Base-by-base conservation (phyloP, 129 eudicot genomes). In the Tagetes patula region DNA sequence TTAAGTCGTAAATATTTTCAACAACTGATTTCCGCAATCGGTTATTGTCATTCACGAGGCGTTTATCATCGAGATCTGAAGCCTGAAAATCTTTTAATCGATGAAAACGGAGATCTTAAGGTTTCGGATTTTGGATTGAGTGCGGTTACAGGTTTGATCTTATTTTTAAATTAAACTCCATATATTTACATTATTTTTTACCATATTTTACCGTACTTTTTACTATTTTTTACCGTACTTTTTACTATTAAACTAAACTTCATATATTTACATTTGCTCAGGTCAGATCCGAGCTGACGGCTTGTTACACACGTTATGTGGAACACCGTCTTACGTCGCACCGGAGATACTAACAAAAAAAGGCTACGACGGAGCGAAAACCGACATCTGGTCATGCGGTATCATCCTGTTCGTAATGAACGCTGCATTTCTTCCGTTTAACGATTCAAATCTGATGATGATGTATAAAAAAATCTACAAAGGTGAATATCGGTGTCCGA, bases 251-350 rank as follows among this genome's bases (percentile, higher is more conserved):
- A 20, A 20, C 27, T 20, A 20, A 20, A 20, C 27, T 20, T 20
- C 27, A 20, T 20, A 20, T 20, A 20, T 20, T 20, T 20, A 20
- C 27, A 20, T 20, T 20, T 20, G 27, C 27, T 20, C 27, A 20
- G 27, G 84, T 13, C 91, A 84, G 48, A 59, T 77, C 50, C 83
- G 86, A 11, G 42, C 80, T 10, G 97, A 85, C 52, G 92, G 91
- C 1, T 52, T 83, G 46, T 71, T 91, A 4, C 96, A 88, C 72
- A 91, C 97, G 12, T 76, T 91, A 0, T 91, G 96, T 42, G 97
- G 97, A 1, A 88, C 96, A 13, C 97, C 97, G n/a, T 88, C 97
- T 3, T 91, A 91, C 67, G 97, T 91, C 33, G 90, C 97, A 4
- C 97, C 97, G 14, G 97, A 91, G 79, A 80, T 91, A n/a, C 68